phyloP scores from a whole-genome alignment of 257 asterid genomes.

The Nicotiana tabacum region DNA sequence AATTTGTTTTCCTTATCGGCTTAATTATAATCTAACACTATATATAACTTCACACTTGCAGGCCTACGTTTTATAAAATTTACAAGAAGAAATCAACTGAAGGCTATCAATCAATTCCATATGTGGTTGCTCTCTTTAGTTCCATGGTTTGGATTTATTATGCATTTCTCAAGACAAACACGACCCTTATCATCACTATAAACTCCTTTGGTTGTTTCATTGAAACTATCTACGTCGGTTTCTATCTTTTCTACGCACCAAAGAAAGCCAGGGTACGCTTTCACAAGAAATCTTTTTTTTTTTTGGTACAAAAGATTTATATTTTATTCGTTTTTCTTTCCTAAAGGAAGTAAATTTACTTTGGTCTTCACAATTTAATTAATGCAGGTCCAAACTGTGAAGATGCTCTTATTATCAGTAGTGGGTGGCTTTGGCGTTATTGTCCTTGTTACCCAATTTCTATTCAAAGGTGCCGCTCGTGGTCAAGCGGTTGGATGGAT shows the following conservation, averaged over 20 bases:
- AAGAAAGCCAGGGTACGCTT: constrained; percentile 36
- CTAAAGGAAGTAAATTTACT: background rate
- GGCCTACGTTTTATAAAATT: constrained; percentile 52
- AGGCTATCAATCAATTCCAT: constrained; percentile 59
- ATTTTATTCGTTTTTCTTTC: background rate
- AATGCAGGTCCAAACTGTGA: constrained; percentile 40
- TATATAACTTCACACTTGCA: background rate
- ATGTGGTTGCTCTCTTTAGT: constrained; percentile 51
- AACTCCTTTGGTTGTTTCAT: constrained; percentile 55
- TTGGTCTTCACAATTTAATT: too few species aligned
- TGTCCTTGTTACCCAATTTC: constrained; percentile 30
- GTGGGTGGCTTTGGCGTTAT: constrained; percentile 43
- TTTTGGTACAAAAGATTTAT: too few species aligned
- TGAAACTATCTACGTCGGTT: constrained; percentile 43
- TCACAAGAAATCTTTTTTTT: too few species aligned
- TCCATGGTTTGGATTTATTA: constrained; percentile 72
- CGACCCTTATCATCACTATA: constrained; percentile 62
- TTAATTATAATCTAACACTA: background rate
- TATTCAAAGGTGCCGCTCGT: constrained; percentile 30
- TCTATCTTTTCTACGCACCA: constrained; percentile 48
- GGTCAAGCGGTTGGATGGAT: constrained; percentile 54
- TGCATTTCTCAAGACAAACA: constrained; percentile 51
- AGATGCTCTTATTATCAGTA: constrained; percentile 27
- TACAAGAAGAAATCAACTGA: constrained; percentile 56
- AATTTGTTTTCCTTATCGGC: too few species aligned